phyloP scores from a whole-genome alignment of 768 basidiomycete species.

The Tulasnella calospora region DNA sequence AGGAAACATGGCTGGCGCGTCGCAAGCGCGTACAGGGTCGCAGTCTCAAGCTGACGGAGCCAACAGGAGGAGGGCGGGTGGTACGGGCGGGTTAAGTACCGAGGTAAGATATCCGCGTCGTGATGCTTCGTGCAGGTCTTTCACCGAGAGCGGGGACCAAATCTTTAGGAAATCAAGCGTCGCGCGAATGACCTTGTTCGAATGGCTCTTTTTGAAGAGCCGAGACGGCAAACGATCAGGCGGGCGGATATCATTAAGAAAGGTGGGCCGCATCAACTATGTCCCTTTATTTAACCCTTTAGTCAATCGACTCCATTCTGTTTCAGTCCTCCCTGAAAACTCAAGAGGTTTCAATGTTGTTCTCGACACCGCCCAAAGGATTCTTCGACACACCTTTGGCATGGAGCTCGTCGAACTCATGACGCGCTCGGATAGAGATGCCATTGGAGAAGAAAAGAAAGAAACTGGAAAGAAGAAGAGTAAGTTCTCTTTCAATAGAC shows the following conservation, averaged over 20 bases:
- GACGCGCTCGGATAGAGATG: conserved; percentile 52
- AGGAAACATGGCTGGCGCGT: conserved; percentile 21
- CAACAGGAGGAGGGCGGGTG: neutral
- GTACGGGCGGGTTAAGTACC: neutral
- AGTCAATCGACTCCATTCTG: neutral
- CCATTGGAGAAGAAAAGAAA: conserved; percentile 36
- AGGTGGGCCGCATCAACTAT: conserved; percentile 41
- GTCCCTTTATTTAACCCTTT: neutral
- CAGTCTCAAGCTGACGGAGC: neutral
- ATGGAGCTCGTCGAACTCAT: conserved; percentile 82
- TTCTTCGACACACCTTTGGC: conserved; percentile 62
- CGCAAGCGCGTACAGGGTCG: conserved; percentile 6
- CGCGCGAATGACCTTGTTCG: conserved; percentile 71
- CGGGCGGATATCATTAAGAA: conserved; percentile 87
- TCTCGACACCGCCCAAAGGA: conserved; percentile 57
- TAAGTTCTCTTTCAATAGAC: conserved; percentile 38
- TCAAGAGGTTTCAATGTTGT: conserved; percentile 62
- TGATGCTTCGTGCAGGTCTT: neutral
- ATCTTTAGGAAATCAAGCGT: conserved; percentile 53
- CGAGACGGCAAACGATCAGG: conserved; percentile 57
- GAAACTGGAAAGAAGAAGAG: conserved; percentile 37
- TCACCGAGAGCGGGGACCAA: neutral
- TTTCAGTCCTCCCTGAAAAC: conserved; percentile 46
- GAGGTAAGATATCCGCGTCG: neutral
- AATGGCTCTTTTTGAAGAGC: conserved; percentile 76